Evolutionary conservation across 306 rosid species (phyloP).

Genomic region (Acacia acuminata): DNA sequence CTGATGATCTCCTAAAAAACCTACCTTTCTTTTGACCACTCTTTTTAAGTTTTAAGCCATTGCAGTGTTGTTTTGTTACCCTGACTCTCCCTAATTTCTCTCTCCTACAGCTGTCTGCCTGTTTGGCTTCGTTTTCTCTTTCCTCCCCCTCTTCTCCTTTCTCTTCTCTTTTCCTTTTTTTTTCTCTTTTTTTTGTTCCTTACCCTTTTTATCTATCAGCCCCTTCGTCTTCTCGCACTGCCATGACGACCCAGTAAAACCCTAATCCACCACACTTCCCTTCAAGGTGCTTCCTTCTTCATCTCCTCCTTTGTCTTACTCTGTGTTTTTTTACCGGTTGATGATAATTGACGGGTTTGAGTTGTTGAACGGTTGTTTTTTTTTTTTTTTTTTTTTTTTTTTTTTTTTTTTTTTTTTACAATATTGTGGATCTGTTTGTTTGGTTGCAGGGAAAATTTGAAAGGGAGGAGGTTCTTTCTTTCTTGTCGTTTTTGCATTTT

Average conservation of each 20-base stretch:
- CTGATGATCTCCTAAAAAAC: constrained; percentile 65
- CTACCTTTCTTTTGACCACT: constrained; percentile 57
- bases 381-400: no score
- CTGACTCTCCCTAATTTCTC: neutral
- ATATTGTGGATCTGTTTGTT: constrained; percentile 46
- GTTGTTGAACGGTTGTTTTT: constrained; percentile 9
- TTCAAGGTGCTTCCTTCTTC: constrained; percentile 45
- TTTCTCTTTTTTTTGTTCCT: neutral
- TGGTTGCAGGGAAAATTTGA: constrained; percentile 56
- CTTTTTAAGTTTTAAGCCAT: neutral
- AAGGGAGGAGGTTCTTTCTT: neutral
- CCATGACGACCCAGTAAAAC: constrained; percentile 57
- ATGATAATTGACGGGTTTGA: neutral
- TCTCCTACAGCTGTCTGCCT: neutral
- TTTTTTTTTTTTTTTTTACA: no score
- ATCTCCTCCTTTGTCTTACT: neutral
- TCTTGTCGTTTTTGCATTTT: neutral
- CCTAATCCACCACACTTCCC: constrained; percentile 55
- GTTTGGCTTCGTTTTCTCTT: neutral
- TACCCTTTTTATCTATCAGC: constrained; percentile 1
- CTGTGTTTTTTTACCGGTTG: neutral
- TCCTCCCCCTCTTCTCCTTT: no score
- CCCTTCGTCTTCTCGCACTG: constrained; percentile 27
- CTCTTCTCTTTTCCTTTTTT: neutral
- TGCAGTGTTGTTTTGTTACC: constrained; percentile 36